Evolutionary conservation across 306 rosid species (phyloP).

Genomic region (Pueraria montana): DNA sequence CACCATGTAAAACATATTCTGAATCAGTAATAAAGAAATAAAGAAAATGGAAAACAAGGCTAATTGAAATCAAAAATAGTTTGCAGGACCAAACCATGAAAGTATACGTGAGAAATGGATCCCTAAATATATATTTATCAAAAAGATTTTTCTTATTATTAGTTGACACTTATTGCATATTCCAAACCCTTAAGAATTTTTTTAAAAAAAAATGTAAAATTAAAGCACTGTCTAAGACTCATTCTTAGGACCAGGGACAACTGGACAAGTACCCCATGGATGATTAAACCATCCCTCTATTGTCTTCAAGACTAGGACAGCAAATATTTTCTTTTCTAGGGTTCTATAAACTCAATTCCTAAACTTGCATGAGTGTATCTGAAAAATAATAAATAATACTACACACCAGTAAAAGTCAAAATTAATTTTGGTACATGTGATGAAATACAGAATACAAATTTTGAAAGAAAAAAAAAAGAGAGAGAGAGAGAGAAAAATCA

Average conservation of each 20-base stretch:
- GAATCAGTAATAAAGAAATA: slow-evolving; percentile 6
- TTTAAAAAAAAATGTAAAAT: neutral
- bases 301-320: neutral
- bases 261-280: slow-evolving; percentile 7
- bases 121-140: slow-evolving; percentile 17
- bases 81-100: neutral
- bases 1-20: neutral
- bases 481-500: neutral
- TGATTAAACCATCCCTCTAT: slow-evolving; percentile 24
- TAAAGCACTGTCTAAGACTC: neutral
- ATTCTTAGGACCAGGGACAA: slow-evolving; percentile 25
- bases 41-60: neutral
- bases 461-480: neutral
- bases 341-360: slow-evolving; percentile 34
- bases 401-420: neutral
- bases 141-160: neutral
- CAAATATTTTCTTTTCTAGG: slow-evolving; percentile 22
- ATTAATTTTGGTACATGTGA: neutral
- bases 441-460: slow-evolving; percentile 30
- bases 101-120: slow-evolving; percentile 10
- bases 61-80: slow-evolving; percentile 27
- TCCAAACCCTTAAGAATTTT: neutral
- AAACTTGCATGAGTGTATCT: slow-evolving; percentile 1
- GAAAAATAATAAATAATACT: neutral
- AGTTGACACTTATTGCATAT: slow-evolving; percentile 4